A percentile compares a stretch with the other conserved stretches of the same genome.
phyloP scores from a whole-genome alignment of 2,329 filamentous ascomycete species.

The Neonectria punicea region DNA sequence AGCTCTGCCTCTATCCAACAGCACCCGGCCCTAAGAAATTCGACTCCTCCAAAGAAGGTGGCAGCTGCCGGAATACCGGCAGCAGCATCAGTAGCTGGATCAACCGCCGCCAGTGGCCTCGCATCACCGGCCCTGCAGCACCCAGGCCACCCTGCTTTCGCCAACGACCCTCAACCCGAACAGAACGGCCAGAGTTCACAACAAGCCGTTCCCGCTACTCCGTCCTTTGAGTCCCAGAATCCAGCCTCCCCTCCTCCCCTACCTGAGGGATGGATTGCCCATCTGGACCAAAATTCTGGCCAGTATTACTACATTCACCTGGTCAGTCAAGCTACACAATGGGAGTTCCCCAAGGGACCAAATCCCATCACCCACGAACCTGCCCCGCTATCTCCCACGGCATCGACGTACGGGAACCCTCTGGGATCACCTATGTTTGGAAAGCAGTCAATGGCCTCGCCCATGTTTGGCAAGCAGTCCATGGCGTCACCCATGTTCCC shows the following conservation, averaged over 20 bases:
- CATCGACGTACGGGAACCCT: slow-evolving; percentile 80
- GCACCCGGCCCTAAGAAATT: slow-evolving; percentile 30
- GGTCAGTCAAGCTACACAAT: slow-evolving; percentile 93
- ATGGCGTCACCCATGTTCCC: slow-evolving; percentile 85
- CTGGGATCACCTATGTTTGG: slow-evolving; percentile 75
- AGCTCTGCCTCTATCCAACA: slow-evolving; percentile 44
- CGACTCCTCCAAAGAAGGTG: slow-evolving; percentile 47
- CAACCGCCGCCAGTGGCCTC: slow-evolving; percentile 44
- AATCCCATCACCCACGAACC: slow-evolving; percentile 88
- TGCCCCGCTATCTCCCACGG: slow-evolving; percentile 83
- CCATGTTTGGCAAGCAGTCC: slow-evolving; percentile 65
- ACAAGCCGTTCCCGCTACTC: slow-evolving; percentile 57
- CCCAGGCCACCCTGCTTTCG: slow-evolving; percentile 86
- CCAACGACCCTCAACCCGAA: slow-evolving; percentile 77
- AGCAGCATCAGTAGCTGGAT: slow-evolving; percentile 36
- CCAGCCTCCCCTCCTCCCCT: slow-evolving; percentile 90
- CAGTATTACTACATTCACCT: slow-evolving; percentile 99
- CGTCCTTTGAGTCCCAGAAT: slow-evolving; percentile 57
- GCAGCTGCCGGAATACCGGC: slow-evolving; percentile 32
- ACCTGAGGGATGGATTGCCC: slow-evolving; percentile 98
- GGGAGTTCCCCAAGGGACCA: slow-evolving; percentile 97
- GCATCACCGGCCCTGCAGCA: slow-evolving; percentile 64
- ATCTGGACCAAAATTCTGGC: slow-evolving; percentile 93
- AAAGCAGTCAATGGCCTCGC: slow-evolving; percentile 68
- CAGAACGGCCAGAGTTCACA: slow-evolving; percentile 61